Conservation (phyloP, 1,284 basidiomycete genomes). For the Porodaedalea pini region DNA sequence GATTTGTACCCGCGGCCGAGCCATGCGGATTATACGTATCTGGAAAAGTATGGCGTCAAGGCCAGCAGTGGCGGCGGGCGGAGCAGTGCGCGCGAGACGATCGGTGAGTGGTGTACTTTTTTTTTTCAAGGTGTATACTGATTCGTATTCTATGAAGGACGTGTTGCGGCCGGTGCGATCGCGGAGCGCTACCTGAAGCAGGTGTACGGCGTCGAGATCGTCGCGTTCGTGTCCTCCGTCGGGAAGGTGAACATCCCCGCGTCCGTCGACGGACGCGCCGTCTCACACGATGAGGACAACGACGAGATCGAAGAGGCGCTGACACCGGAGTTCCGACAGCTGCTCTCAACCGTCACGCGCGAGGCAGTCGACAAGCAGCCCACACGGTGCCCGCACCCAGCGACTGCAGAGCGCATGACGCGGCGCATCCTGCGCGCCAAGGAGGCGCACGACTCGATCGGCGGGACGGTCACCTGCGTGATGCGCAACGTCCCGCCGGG, state of each 20-base stretch:
- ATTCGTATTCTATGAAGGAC: slow-evolving; percentile 45
- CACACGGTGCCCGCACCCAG: slow-evolving; percentile 88
- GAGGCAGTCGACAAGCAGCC: slow-evolving; percentile 85
- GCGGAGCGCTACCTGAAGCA: slow-evolving; percentile 94
- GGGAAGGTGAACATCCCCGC: slow-evolving; percentile 86
- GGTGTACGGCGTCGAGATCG: slow-evolving; percentile 90
- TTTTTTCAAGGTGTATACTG: neutral
- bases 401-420: slow-evolving; percentile 88
- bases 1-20: slow-evolving; percentile 96
- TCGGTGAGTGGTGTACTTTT: slow-evolving; percentile 52
- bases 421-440: slow-evolving; percentile 95
- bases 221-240: slow-evolving; percentile 95
- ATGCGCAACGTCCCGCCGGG: slow-evolving; percentile 89
- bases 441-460: slow-evolving; percentile 89
- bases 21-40: slow-evolving; percentile 98
- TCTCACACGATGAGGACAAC: slow-evolving; percentile 49
- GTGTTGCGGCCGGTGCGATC: slow-evolving; percentile 97
- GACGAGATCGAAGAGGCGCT: slow-evolving; percentile 78
- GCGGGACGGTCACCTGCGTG: slow-evolving; percentile 95
- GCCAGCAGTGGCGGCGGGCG: slow-evolving; percentile 95
- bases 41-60: slow-evolving; percentile 97
- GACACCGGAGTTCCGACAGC: slow-evolving; percentile 77
- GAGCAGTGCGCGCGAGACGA: slow-evolving; percentile 94
- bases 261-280: slow-evolving; percentile 38
- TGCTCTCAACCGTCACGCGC: slow-evolving; percentile 80